These are phyloP conservation scores for Pseudogymnoascus sp. DNA, from an alignment of 2,329 filamentous ascomycete species.

Conservation along the genomic window DNA sequence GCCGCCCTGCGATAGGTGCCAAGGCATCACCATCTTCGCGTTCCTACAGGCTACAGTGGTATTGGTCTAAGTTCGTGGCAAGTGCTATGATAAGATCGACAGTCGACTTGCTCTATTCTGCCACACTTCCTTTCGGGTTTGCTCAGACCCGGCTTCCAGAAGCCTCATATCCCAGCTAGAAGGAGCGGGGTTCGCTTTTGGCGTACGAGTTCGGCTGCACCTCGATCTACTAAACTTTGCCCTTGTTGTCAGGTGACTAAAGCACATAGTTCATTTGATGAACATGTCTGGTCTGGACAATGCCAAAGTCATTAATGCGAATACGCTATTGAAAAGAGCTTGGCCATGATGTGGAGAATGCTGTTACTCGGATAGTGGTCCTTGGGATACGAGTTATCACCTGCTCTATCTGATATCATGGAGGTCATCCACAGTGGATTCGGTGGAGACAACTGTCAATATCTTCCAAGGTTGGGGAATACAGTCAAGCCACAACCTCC, in stretches of 20 bases:
- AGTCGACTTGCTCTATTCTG: neutral
- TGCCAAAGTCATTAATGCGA: neutral
- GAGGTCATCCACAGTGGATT: neutral
- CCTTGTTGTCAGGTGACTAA: neutral
- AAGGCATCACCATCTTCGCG: neutral
- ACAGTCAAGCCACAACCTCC: neutral
- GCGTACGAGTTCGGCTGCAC: neutral
- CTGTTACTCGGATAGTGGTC: neutral
- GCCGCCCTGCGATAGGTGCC: neutral
- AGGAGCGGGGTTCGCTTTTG: neutral
- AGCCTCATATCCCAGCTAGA: neutral
- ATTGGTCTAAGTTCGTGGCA: neutral
- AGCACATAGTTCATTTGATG: neutral
- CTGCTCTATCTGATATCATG: neutral
- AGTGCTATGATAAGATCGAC: neutral
- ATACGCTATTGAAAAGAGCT: neutral
- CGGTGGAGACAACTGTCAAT: neutral
- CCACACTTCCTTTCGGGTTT: neutral
- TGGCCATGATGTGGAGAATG: neutral
- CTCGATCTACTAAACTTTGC: neutral
- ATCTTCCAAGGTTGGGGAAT: neutral
- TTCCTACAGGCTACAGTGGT: neutral
- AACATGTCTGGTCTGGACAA: neutral
- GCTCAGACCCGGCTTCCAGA: neutral
- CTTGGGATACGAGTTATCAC: slow-evolving; percentile 7